A percentile compares a stretch with the other conserved stretches of the same genome.
Evolutionary conservation across 2,329 filamentous ascomycete genomes (phyloP).

Genomic region (Ascochyta clinopodiicola): DNA sequence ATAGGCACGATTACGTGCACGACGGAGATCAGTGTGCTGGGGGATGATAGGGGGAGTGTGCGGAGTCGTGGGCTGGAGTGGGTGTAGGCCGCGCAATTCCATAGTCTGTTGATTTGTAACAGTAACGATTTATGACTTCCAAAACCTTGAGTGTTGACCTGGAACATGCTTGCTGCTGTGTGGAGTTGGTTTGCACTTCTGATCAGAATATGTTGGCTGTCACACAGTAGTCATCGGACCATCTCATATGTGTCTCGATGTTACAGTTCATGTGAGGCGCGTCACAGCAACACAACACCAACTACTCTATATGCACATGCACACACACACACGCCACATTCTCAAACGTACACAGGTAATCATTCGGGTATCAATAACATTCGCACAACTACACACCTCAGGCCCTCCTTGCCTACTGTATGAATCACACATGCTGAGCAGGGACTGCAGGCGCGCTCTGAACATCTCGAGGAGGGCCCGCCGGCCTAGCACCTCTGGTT

Average conservation of each 20-base stretch:
- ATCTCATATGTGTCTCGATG: too few relatives aligned
- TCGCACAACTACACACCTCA: background rate
- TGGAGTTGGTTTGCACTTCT: too few relatives aligned
- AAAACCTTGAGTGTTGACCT: too few relatives aligned
- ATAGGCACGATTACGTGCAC: conserved; percentile 7
- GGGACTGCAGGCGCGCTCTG: conserved; percentile 6
- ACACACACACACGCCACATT: too few relatives aligned
- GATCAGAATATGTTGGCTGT: too few relatives aligned
- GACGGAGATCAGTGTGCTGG: conserved; percentile 9
- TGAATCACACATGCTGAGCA: background rate
- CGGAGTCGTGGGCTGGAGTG: conserved; percentile 8
- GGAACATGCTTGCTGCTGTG: too few relatives aligned
- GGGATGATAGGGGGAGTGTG: conserved; percentile 3
- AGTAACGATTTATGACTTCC: background rate
- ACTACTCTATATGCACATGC: too few relatives aligned
- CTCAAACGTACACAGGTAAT: too few relatives aligned
- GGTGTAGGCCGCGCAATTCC: background rate
- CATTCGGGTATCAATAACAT: background rate
- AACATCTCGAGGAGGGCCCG: conserved; percentile 22
- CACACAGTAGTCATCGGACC: too few relatives aligned
- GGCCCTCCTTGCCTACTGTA: too few relatives aligned
- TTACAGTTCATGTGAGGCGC: too few relatives aligned
- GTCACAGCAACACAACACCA: too few relatives aligned
- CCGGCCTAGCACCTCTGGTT: conserved; percentile 29
- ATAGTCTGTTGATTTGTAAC: background rate